Percentiles rank a stretch among this genome's conserved stretches.
Conservation (phyloP, 2,329 filamentous ascomycete species). For the Fusarium algeriense region DNA sequence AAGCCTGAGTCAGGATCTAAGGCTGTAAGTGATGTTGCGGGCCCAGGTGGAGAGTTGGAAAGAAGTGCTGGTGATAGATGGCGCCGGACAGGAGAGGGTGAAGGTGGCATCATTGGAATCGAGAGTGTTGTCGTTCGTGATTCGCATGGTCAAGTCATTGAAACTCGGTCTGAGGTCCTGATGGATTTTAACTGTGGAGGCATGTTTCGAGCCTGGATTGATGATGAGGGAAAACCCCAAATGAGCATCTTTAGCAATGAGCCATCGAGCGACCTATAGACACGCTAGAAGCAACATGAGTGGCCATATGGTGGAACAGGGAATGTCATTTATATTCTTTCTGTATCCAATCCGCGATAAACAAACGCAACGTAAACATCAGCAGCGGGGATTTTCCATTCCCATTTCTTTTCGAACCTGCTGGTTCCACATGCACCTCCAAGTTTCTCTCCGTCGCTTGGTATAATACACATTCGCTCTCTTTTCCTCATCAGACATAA, state of each 20-base stretch:
- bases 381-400: conserved; percentile 22
- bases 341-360: conserved; percentile 34
- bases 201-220: conserved; percentile 86
- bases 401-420: conserved; percentile 18
- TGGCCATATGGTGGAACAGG: conserved; percentile 27
- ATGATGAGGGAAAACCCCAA: conserved; percentile 68
- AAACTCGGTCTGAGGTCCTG: conserved; percentile 66
- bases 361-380: conserved; percentile 24
- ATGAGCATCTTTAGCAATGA: conserved; percentile 60
- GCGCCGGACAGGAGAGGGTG: conserved; percentile 80
- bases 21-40: conserved; percentile 75
- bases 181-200: conserved; percentile 88
- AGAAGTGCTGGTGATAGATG: conserved; percentile 80
- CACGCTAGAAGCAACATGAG: not conserved
- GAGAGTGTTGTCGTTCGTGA: conserved; percentile 67
- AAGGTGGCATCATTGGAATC: conserved; percentile 88
- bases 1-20: conserved; percentile 61
- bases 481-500: conserved; percentile 35
- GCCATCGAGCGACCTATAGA: conserved; percentile 38
- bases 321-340: conserved; percentile 46
- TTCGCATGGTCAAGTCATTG: conserved; percentile 56
- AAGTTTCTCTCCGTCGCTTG: conserved; percentile 10
- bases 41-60: conserved; percentile 79
- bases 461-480: conserved; percentile 36
- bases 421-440: conserved; percentile 8